Evolutionary conservation across 2,329 filamentous ascomycete species (phyloP).

Genomic region (Colletotrichum echinochloae): DNA sequence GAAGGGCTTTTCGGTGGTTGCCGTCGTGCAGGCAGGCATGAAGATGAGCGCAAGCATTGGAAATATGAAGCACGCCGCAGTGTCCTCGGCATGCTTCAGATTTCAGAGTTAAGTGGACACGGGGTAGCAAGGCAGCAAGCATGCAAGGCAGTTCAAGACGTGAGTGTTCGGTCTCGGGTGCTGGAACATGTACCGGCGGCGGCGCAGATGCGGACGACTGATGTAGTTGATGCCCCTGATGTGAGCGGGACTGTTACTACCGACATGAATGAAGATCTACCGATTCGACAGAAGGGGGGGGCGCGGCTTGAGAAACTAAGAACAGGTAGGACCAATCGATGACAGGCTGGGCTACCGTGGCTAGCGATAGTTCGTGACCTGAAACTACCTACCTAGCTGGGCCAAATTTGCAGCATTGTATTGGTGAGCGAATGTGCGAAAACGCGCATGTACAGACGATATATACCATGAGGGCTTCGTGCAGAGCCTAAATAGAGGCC

Average conservation of each 20-base stretch:
- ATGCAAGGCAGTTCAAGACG: background rate
- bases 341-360: background rate
- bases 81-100: slow-evolving; percentile 23
- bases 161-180: background rate
- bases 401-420: slow-evolving; percentile 17
- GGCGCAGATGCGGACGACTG: background rate
- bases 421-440: slow-evolving; percentile 1
- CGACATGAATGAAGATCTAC: background rate
- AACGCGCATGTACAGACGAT: background rate
- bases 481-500: too few species aligned
- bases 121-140: background rate
- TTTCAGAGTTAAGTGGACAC: slow-evolving; percentile 11
- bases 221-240: background rate
- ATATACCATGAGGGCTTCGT: background rate
- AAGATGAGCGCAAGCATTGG: slow-evolving; percentile 26
- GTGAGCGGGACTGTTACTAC: background rate
- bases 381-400: slow-evolving; percentile 32
- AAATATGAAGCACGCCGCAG: slow-evolving; percentile 29
- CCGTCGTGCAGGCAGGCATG: slow-evolving; percentile 17
- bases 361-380: slow-evolving; percentile 17
- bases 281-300: background rate
- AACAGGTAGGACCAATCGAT: slow-evolving; percentile 17
- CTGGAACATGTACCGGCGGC: background rate
- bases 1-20: slow-evolving; percentile 28
- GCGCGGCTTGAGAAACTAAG: slow-evolving; percentile 1